Evolutionary conservation across 352 stramenopile genomes (phyloP).

Genomic region (Phytophthora vignae): DNA sequence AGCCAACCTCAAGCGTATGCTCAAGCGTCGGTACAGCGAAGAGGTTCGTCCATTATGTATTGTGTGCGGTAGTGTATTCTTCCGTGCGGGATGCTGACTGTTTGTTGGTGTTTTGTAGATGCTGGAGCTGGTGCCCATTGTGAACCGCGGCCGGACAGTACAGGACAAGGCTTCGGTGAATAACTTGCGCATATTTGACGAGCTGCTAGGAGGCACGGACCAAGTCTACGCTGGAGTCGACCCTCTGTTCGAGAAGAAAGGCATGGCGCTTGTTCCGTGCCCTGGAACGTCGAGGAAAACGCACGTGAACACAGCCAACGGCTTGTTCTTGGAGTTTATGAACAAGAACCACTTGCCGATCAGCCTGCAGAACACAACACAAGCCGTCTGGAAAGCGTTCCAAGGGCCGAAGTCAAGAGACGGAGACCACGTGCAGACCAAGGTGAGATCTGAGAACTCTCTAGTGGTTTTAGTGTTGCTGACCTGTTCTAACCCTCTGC

Average conservation of each 20-base stretch:
- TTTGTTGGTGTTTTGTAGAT: constrained; percentile 10
- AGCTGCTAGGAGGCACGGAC: constrained; percentile 13
- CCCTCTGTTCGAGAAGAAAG: constrained; percentile 18
- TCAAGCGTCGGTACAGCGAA: constrained; percentile 31
- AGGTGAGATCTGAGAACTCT: constrained; percentile 8
- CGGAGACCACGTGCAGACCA: constrained; percentile 17
- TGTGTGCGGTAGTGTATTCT: too few relatives aligned
- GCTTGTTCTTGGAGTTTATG: constrained; percentile 27
- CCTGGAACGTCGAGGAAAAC: constrained; percentile 1
- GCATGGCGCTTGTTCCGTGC: constrained; percentile 10
- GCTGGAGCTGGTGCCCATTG: constrained; percentile 28
- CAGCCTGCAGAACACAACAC: neutral
- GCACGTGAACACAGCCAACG: constrained; percentile 9
- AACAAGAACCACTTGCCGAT: constrained; percentile 28
- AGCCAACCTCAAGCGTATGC: constrained; percentile 32
- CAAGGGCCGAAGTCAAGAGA: constrained; percentile 4
- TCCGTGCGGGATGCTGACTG: neutral
- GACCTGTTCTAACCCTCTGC: neutral
- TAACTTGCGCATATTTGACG: constrained; percentile 9
- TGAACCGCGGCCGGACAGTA: neutral
- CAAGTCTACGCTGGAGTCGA: constrained; percentile 14
- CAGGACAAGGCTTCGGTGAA: neutral
- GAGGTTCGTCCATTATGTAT: constrained; percentile 11
- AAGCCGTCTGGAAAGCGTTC: constrained; percentile 23
- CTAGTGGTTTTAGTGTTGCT: neutral